Conservation (phyloP, 2,329 filamentous ascomycete species). For the Colletotrichum incanum region DNA sequence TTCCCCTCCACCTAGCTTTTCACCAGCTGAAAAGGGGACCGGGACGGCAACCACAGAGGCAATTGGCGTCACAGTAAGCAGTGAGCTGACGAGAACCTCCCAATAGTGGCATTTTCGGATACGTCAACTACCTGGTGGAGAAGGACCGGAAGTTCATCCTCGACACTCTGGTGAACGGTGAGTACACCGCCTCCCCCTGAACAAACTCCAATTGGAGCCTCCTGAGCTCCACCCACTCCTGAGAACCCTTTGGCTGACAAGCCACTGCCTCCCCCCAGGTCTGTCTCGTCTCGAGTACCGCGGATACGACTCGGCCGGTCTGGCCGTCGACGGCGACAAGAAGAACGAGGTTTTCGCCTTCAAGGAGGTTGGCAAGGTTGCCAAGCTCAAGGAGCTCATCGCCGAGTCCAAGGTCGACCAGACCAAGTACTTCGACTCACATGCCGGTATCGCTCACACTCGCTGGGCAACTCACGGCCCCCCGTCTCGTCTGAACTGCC, state of each 20-base stretch:
- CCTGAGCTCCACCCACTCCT: conserved; percentile 31
- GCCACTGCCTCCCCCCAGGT: conserved; percentile 66
- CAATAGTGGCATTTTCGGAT: conserved; percentile 92
- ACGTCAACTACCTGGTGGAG: conserved; percentile 99
- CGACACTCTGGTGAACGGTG: conserved; percentile 96
- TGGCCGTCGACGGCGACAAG: conserved; percentile 97
- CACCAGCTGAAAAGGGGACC: conserved; percentile 15
- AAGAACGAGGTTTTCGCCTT: conserved; percentile 97
- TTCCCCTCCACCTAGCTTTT: conserved; percentile 16
- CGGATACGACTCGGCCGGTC: conserved; percentile 97
- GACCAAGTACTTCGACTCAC: conserved; percentile 95
- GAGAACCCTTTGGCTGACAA: conserved; percentile 49
- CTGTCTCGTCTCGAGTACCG: conserved; percentile 97
- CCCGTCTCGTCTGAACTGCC: conserved; percentile 95
- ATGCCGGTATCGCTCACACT: conserved; percentile 98
- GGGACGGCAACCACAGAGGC: conserved; percentile 9
- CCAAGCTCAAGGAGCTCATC: conserved; percentile 94
- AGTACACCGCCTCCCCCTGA: conserved; percentile 55
- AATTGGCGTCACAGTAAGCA: conserved; percentile 43
- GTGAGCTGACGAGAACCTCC: conserved; percentile 40
- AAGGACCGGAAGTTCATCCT: conserved; percentile 98
- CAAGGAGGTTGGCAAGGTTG: conserved; percentile 99
- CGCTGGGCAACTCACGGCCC: conserved; percentile 98
- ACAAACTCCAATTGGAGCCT: conserved; percentile 22
- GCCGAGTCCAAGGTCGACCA: conserved; percentile 86